These are phyloP conservation scores for Geotrichum australiense DNA, from an alignment of 1,139 yeast species.

Conservation along the genomic window DNA sequence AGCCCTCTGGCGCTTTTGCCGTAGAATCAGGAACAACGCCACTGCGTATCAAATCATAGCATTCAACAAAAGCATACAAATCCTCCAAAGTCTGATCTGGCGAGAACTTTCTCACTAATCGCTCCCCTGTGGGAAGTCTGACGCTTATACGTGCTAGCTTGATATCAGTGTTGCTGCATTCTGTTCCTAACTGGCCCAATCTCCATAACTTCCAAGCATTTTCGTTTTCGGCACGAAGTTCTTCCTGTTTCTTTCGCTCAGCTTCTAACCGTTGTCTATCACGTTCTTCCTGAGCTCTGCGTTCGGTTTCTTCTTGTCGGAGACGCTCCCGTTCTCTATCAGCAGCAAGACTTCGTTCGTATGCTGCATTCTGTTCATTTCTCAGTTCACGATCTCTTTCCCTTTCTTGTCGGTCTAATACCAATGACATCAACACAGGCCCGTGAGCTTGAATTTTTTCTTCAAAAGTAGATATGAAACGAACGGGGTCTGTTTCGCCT, in stretches of 20 bases:
- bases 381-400: conserved; percentile 55
- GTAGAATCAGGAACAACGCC: conserved; percentile 4
- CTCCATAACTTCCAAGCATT: conserved; percentile 28
- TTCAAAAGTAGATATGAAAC: conserved; percentile 32
- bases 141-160: conserved; percentile 39
- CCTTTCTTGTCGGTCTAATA: conserved; percentile 55
- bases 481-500: conserved; percentile 41
- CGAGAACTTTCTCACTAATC: conserved; percentile 51
- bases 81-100: conserved; percentile 48
- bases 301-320: conserved; percentile 33
- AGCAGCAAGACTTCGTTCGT: conserved; percentile 56
- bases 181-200: conserved; percentile 20
- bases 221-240: conserved; percentile 18
- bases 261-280: conserved; percentile 16
- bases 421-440: conserved; percentile 51
- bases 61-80: conserved; percentile 59
- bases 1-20: conserved; percentile 34
- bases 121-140: conserved; percentile 52
- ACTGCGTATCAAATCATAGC: conserved; percentile 26
- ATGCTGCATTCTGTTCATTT: conserved; percentile 73
- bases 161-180: conserved; percentile 16
- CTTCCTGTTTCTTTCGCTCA: conserved; percentile 18
- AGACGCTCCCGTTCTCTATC: conserved; percentile 43
- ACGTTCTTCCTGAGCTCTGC: conserved; percentile 26
- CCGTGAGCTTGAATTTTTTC: conserved; percentile 46